These are phyloP conservation scores for Apiospora aurea DNA, from an alignment of 2,329 filamentous ascomycete species.

Conservation along the genomic window DNA sequence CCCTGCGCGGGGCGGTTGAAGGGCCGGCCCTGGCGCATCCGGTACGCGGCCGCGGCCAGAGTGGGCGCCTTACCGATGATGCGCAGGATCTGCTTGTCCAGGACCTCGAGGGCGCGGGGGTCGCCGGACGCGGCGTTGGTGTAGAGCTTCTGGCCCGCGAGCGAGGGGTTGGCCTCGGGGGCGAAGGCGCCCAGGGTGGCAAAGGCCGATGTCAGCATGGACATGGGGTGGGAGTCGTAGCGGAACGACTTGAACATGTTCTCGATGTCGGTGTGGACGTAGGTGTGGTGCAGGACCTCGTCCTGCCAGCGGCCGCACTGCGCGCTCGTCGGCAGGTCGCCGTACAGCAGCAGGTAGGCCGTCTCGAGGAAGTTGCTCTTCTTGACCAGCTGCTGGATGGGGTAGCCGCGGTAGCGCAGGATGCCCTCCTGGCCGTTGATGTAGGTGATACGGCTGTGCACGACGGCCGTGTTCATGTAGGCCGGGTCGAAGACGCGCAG, in stretches of 20 bases:
- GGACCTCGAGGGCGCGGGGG: constrained; percentile 47
- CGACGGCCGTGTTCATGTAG: constrained; percentile 60
- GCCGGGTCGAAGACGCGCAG: constrained; percentile 59
- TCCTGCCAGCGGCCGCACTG: constrained; percentile 52
- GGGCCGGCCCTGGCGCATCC: constrained; percentile 58
- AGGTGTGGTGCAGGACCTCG: constrained; percentile 60
- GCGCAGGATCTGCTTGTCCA: constrained; percentile 60
- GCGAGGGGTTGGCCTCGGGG: constrained; percentile 57
- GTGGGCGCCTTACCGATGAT: constrained; percentile 60
- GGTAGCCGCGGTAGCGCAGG: constrained; percentile 59
- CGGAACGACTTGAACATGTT: constrained; percentile 59
- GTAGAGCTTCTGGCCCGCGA: constrained; percentile 58
- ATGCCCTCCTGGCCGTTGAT: constrained; percentile 60
- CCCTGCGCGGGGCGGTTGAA: constrained; percentile 57
- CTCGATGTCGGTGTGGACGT: constrained; percentile 56
- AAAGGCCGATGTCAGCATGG: constrained; percentile 58
- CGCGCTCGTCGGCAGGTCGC: constrained; percentile 53
- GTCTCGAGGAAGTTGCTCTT: constrained; percentile 58
- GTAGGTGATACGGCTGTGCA: constrained; percentile 58
- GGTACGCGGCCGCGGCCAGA: constrained; percentile 57
- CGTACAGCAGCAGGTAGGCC: constrained; percentile 59
- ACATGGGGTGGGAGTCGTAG: constrained; percentile 60
- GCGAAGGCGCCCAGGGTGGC: constrained; percentile 57
- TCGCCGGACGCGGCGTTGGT: constrained; percentile 52
- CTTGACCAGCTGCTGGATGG: constrained; percentile 58